phyloP scores from a whole-genome alignment of 306 rosid genomes.

The Luffa aegyptiaca region DNA sequence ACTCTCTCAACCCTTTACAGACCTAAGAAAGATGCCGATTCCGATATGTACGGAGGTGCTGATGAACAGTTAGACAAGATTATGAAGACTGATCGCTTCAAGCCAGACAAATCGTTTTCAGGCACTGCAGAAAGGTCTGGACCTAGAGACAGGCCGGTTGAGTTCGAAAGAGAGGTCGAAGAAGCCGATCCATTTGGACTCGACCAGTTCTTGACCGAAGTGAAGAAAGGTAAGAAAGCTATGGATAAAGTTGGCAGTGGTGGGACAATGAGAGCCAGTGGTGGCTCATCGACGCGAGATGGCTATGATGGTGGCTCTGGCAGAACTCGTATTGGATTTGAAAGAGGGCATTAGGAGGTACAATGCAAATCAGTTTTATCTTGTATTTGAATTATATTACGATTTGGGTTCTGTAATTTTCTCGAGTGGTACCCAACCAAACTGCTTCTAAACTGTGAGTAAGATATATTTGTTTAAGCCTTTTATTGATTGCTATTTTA shows the following conservation, averaged over 20 bases:
- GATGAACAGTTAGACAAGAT: slow-evolving; percentile 91
- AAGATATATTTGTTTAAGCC: not conserved
- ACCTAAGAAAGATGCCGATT: slow-evolving; percentile 77
- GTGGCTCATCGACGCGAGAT: slow-evolving; percentile 72
- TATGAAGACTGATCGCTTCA: slow-evolving; percentile 84
- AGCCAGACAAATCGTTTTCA: slow-evolving; percentile 62
- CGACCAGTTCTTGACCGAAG: slow-evolving; percentile 75
- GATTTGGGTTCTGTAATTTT: not conserved
- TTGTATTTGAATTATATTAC: not conserved
- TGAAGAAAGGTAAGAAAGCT: slow-evolving; percentile 79
- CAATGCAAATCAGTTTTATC: not conserved
- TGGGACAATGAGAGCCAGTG: slow-evolving; percentile 86
- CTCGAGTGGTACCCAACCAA: not conserved
- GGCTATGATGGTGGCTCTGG: slow-evolving; percentile 69
- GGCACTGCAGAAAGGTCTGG: slow-evolving; percentile 65
- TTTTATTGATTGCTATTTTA: not conserved
- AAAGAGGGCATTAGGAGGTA: slow-evolving; percentile 45
- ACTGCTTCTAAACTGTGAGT: not conserved
- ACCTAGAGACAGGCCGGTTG: slow-evolving; percentile 72
- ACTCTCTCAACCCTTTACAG: slow-evolving; percentile 74
- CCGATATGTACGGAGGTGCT: slow-evolving; percentile 70
- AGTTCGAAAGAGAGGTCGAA: slow-evolving; percentile 69
- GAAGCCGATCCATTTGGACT: slow-evolving; percentile 95
- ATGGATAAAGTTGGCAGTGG: slow-evolving; percentile 63
- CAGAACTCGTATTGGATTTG: slow-evolving; percentile 75